These are phyloP conservation scores for Candida chauliodis DNA, from an alignment of 805 yeast species.

Conservation along the genomic window DNA sequence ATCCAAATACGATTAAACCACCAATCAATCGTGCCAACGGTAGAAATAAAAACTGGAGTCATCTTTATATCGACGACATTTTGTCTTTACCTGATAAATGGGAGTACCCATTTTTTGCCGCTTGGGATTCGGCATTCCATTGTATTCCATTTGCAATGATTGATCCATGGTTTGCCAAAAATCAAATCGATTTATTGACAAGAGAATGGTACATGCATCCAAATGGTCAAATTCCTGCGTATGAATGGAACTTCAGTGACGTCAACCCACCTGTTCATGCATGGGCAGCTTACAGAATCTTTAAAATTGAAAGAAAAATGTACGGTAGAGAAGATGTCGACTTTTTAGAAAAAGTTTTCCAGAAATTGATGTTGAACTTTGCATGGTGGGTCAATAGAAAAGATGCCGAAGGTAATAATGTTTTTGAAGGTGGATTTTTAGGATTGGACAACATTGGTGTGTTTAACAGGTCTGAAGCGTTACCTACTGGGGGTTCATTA, in stretches of 20 bases:
- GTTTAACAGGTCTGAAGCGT: conserved; percentile 87
- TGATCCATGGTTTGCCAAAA: conserved; percentile 89
- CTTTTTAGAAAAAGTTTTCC: conserved; percentile 89
- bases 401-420: conserved; percentile 80
- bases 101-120: conserved; percentile 95
- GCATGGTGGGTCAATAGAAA: conserved; percentile 98
- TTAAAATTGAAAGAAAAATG: conserved; percentile 81
- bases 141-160: conserved; percentile 90
- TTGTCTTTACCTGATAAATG: conserved; percentile 91
- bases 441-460: conserved; percentile 92
- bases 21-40: conserved; percentile 78
- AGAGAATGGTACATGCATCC: conserved; percentile 98
- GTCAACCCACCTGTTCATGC: conserved; percentile 98
- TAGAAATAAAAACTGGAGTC: conserved; percentile 87
- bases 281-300: conserved; percentile 87
- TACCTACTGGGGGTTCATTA: conserved; percentile 86
- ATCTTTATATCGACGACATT: conserved; percentile 81
- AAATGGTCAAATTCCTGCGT: conserved; percentile 95
- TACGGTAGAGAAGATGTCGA: conserved; percentile 77
- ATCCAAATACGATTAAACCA: conserved; percentile 70
- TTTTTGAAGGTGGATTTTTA: conserved; percentile 91
- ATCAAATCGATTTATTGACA: conserved; percentile 78
- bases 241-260: conserved; percentile 93
- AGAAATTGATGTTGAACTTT: conserved; percentile 80
- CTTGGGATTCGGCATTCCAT: conserved; percentile 97